These are phyloP conservation scores for Solanum dulcamara DNA, from an alignment of 257 asterid genomes.

Conservation along the genomic window DNA sequence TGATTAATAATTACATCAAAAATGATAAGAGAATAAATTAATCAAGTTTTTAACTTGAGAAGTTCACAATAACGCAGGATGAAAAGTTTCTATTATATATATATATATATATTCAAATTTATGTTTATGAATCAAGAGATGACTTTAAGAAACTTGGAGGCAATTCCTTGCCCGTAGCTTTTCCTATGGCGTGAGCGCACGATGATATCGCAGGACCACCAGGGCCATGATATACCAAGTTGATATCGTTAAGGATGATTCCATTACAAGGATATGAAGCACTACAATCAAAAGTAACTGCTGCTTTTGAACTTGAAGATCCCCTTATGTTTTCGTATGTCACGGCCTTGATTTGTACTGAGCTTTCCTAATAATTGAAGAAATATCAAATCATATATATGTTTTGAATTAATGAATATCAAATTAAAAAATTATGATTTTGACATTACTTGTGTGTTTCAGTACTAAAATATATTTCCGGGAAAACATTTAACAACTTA, in stretches of 20 bases:
- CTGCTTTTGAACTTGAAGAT: background rate
- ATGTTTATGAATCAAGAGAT: background rate
- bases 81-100: background rate
- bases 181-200: background rate
- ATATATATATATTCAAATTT: too few relatives aligned
- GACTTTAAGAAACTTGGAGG: background rate
- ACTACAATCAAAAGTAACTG: background rate
- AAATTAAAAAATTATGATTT: too few relatives aligned
- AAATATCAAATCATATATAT: background rate
- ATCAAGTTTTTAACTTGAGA: background rate
- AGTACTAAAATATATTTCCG: too few relatives aligned
- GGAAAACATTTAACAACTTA: too few relatives aligned
- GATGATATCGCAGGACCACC: background rate
- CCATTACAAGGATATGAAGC: background rate
- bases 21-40: background rate
- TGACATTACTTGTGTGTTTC: too few relatives aligned
- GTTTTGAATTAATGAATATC: background rate
- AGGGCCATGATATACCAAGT: background rate
- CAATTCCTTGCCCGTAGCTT: background rate
- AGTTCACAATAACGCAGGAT: background rate
- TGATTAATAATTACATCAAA: background rate
- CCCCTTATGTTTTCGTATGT: background rate
- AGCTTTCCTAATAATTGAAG: background rate
- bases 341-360: background rate
- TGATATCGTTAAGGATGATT: background rate